Evolutionary conservation across 2,329 filamentous ascomycete species (phyloP), one percentile per base, ranked within the genome.

Genomic region (Chrysoporthe cubensis): DNA sequence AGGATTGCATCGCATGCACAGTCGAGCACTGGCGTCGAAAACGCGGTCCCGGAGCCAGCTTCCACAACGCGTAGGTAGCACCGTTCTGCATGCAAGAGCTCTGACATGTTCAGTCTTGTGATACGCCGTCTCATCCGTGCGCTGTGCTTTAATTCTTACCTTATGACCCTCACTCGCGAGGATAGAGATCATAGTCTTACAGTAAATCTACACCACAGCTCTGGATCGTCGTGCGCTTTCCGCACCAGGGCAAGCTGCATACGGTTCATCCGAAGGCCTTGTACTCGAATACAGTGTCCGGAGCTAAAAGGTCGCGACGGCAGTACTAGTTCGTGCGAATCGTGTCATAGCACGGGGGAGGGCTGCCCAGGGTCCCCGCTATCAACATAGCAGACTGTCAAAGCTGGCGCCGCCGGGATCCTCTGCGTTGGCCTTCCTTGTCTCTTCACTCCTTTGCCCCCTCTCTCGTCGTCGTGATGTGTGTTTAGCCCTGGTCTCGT

Each of bases 221-320:
- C n/a, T 8, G 8, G 21, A 52, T 4, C 26, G 48, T 52, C 11
- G 11, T 52, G 21, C 21, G 21, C 18, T 8, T 18, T 48, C 18
- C 44, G 16, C 44, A 48, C 16, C 44, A 7, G 44, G 18, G 44
- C 21, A 14, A 32, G 48, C 48, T 11, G 13, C 8, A 13, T 11
- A 21, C 21, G n/a, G 21, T 13, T 21, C 48, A 52, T 52, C 48
- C 9, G 48, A 32, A 52, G 48, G 48, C n/a, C 4, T 26, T 14
- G 14, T 52, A 2, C 21, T 32, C 48, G 9, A 13, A 62, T 66
- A 66, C 64, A 66, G 64, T 66, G 64, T 40, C 48, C 59, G 58
- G 32, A 60, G 42, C 58, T 66, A 57, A 52, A 9, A 52, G 14
- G 11, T 26, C 21, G 26, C 48, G 14, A 14, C 21, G 48, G 48